These are phyloP conservation scores for Solanum lignicaule DNA, from an alignment of 257 asterid species.

Conservation along the genomic window DNA sequence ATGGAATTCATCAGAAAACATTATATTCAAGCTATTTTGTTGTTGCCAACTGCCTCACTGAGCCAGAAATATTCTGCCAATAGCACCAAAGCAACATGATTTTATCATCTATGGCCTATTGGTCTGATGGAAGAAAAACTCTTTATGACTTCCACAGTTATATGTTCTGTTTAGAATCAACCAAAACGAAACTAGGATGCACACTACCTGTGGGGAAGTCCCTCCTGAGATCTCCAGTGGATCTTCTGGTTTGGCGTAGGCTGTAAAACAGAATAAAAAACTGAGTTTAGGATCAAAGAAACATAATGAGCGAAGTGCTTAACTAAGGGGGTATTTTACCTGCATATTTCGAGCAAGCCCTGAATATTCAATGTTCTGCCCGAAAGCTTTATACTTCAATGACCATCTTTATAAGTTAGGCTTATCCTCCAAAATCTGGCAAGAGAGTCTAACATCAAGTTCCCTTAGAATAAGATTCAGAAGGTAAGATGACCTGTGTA, in stretches of 20 bases:
- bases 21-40: not conserved
- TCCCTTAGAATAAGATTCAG: not conserved
- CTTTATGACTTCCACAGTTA: not conserved
- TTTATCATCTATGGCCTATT: not conserved
- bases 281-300: not conserved
- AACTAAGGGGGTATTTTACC: constrained; percentile 18
- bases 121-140: not conserved
- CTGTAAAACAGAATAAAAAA: constrained; percentile 26
- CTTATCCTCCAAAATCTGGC: constrained; percentile 71
- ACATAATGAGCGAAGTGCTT: not conserved
- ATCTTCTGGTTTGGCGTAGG: constrained; percentile 85
- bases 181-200: not conserved
- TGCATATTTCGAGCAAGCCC: constrained; percentile 97
- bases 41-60: not conserved
- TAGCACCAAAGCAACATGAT: not conserved
- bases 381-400: constrained; percentile 81
- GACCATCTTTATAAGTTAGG: constrained; percentile 89
- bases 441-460: constrained; percentile 13
- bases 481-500: not conserved
- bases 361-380: constrained; percentile 66
- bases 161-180: not conserved
- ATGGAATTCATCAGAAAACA: not conserved
- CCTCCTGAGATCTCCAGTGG: constrained; percentile 92
- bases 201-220: constrained; percentile 81
- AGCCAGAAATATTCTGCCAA: not conserved